Evolutionary conservation across 78 protist species (phyloP), one percentile per base, ranked within the genome.

Genomic region (Polysphondylium violaceum): DNA sequence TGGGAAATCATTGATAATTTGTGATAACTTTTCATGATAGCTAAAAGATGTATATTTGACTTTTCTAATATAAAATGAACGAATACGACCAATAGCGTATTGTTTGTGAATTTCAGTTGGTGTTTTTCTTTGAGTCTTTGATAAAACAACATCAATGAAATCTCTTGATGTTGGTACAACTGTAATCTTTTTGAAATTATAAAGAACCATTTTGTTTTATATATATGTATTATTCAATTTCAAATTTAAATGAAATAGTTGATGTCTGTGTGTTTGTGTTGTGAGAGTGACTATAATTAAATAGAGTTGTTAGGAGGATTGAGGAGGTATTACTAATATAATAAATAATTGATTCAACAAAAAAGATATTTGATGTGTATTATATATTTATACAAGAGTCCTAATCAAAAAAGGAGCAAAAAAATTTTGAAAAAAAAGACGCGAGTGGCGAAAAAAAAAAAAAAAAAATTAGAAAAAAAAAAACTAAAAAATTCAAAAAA

Each of bases 71-170:
- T 99, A 99, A 85, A 99, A 99, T 9, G 36, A 2, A 23, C 99
- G 94, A 67, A 98, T 98, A 47, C 99, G 92, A 23, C 94, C n/a
- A 51, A 99, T 98, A 11, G 56, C 74, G 72, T 95, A 98, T 25
- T 93, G 92, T 74, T 92, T 95, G 87, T 97, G 99, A 8, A 99
- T 85, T 47, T 97, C 99, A 2, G 99, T 99, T 35, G 99, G 99
- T 2, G 99, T 99, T 73, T 97, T 95, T 60, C 99, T 87, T 90
- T 98, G 99, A 0, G 99, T 99, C 94, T 88, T 88, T 35, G 97
- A 87, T 35, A 99, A 93, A 9, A 98, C 95, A 3, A 99, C 93
- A 85, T 99, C 99, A 40, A 99, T 60, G 36, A 99, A 98, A 73
- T 99, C 99, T 38, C 63, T 94, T 53, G 98, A 88, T n/a, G 93